Evolutionary conservation across 2,329 filamentous ascomycete species (phyloP), one percentile per base, ranked within the genome.

Genomic region (Alternaria incomplexa): DNA sequence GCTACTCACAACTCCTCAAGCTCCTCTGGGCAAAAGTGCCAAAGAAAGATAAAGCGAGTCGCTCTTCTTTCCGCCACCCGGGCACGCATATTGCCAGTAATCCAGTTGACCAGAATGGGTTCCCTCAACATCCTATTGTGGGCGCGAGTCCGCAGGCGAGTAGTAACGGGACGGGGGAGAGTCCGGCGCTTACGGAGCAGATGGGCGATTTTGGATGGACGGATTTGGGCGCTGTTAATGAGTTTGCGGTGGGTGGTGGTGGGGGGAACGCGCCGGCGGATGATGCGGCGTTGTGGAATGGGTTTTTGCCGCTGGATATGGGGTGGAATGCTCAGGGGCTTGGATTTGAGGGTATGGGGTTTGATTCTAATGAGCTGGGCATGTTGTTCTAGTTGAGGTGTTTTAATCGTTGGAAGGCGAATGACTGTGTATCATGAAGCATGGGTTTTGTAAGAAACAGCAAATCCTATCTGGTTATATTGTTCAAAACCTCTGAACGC

Each of bases 171-270:
- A 79, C 78, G 13, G 79, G 72, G 8, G 76, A 80, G 48, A 81
- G 79, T 47, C 82, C 82, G 0, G 80, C 80, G 25, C 70, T 82
- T 12, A 82, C 81, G 6, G 83, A 84, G 64, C 77, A 78, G 44
- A 83, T 84, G 80, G 83, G 83, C 8, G 83, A 84, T 62, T 84
- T 84, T 67, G 82, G 80, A 26, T 84, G 83, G 83, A 84, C 83
- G 4, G 82, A 84, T 71, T 70, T 84, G 4, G 73, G 79, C 62
- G 83, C 83, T 13, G 83, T 84, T 13, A 82, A 82, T 6, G 82
- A 84, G 32, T 84, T 84, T 62, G 83, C 82, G 0, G 79, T 84
- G 55, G 82, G 83, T 69, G 82, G 82, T 0, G 75, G 76, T 61
- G 78, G 66, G 12, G 62, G 61, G 1, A 77, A 75, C 60, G 69